Evolutionary conservation across 352 stramenopile genomes (phyloP).

Genomic region (Pythium oligandrum): DNA sequence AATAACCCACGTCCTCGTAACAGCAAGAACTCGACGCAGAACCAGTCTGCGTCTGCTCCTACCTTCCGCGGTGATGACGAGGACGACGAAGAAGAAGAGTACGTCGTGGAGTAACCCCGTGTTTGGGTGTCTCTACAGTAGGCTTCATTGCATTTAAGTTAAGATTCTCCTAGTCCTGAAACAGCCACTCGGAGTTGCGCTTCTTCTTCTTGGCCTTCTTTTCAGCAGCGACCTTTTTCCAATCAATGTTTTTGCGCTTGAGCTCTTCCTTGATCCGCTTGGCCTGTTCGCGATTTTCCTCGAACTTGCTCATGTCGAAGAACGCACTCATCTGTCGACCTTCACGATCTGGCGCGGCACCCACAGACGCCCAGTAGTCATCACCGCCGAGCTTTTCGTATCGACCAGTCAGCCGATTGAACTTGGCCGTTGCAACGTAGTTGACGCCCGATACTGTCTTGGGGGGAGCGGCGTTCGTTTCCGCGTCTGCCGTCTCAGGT

Average conservation of each 20-base stretch:
- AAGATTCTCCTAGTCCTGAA: constrained; percentile 44
- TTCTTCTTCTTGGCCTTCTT: constrained; percentile 87
- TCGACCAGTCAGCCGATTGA: constrained; percentile 73
- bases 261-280: constrained; percentile 71
- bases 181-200: constrained; percentile 84
- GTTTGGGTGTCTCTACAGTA: neutral
- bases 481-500: constrained; percentile 30
- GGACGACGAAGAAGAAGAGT: constrained; percentile 65
- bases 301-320: constrained; percentile 73
- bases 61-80: constrained; percentile 30
- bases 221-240: constrained; percentile 79
- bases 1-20: neutral
- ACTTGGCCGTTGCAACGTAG: constrained; percentile 68
- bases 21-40: constrained; percentile 35
- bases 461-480: constrained; percentile 7
- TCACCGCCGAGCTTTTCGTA: constrained; percentile 64
- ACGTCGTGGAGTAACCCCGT: constrained; percentile 55
- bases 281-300: constrained; percentile 79
- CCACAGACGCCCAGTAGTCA: constrained; percentile 58
- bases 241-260: constrained; percentile 84
- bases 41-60: constrained; percentile 20
- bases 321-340: constrained; percentile 86
- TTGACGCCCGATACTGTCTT: constrained; percentile 56
- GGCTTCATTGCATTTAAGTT: constrained; percentile 9
- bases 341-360: constrained; percentile 59